Percentiles rank a stretch among this genome's conserved stretches.
Conservation (phyloP, 768 basidiomycete species). For the Macrolepiota dolichaula region DNA sequence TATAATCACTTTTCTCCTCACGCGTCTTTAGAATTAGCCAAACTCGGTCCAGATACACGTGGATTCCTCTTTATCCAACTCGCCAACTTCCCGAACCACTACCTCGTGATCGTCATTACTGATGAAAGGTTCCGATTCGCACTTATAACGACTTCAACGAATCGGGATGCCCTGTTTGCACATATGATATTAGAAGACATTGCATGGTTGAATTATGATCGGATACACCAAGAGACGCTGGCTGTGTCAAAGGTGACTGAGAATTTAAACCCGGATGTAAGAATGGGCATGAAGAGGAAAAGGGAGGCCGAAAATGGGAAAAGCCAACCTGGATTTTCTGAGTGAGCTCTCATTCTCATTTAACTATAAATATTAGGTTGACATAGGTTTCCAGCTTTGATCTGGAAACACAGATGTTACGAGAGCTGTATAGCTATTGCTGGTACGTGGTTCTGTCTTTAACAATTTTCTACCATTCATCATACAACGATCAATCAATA, state of each 20-base stretch:
- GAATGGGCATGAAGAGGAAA: slow-evolving; percentile 23
- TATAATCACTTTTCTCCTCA: slow-evolving; percentile 3
- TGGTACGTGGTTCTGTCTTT: slow-evolving; percentile 48
- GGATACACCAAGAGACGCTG: slow-evolving; percentile 52
- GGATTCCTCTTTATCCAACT: slow-evolving; percentile 75
- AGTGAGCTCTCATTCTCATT: slow-evolving; percentile 17
- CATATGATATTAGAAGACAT: slow-evolving; percentile 74
- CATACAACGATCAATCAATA: slow-evolving; percentile 25
- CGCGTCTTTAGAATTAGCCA: slow-evolving; percentile 51
- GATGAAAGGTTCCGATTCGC: slow-evolving; percentile 80
- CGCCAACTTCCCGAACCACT: slow-evolving; percentile 72
- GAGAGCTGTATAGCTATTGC: slow-evolving; percentile 84
- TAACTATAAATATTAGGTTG: neutral
- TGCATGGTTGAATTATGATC: slow-evolving; percentile 70
- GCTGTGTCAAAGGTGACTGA: slow-evolving; percentile 8
- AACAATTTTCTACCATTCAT: no score
- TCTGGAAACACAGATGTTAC: slow-evolving; percentile 67
- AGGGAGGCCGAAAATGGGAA: slow-evolving; percentile 14
- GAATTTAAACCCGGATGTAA: slow-evolving; percentile 4
- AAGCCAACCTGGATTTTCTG: slow-evolving; percentile 6
- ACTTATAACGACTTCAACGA: slow-evolving; percentile 62
- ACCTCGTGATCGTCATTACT: slow-evolving; percentile 80
- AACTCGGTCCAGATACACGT: slow-evolving; percentile 63
- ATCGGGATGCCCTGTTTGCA: slow-evolving; percentile 51
- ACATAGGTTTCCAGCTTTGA: slow-evolving; percentile 46